Evolutionary conservation across 2,329 filamentous ascomycete species (phyloP), one percentile per base, ranked within the genome.

Genomic region (Sphaceloma murrayae): DNA sequence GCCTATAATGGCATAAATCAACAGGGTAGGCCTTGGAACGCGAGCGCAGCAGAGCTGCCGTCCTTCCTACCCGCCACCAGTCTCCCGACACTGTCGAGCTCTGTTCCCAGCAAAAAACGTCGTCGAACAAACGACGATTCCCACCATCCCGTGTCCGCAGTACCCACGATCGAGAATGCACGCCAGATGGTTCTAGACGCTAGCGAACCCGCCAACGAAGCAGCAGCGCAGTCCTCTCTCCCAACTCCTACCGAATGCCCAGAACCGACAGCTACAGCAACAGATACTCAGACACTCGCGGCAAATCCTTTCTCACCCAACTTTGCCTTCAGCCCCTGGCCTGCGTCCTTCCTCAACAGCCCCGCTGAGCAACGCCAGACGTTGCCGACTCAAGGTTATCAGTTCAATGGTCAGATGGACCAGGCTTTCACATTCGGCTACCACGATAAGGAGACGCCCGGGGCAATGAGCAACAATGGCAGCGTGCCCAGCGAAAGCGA

Each of bases 401-500:
- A 47, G 29, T 34, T 34, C 14, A 45, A 33, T 13, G 33, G 42
- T 31, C 47, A 38, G 4, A 52, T 55, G 19, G 55, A 56, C 30
- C 34, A 46, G n/a, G 43, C 51, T 13, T 55, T 52, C 45, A 49
- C 49, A 24, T 51, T 51, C 8, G 48, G 48, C 6, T 39, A 46
- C 0, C 29, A 65, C 54, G 55, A 64, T 46, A 53, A 70, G 57
- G 58, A 69, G 52, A 64, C 69, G 48, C 59, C 69, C 53, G 60
- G 65, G 34, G 65, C 58, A 19, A 57, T 62, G n/a, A 68, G 64
- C 46, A 62, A 62, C 9, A 53, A 53, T 36, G 54, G 60, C 58
- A 32, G 60, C 10, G 59, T 57, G 40, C 59, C 66, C 39, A 65
- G 64, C 16, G 66, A 67, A 48, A 54, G 57, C 14, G 84, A 89